Evolutionary conservation across 2,329 filamentous ascomycete species (phyloP).

Genomic region (Aspergillus aculeatus): DNA sequence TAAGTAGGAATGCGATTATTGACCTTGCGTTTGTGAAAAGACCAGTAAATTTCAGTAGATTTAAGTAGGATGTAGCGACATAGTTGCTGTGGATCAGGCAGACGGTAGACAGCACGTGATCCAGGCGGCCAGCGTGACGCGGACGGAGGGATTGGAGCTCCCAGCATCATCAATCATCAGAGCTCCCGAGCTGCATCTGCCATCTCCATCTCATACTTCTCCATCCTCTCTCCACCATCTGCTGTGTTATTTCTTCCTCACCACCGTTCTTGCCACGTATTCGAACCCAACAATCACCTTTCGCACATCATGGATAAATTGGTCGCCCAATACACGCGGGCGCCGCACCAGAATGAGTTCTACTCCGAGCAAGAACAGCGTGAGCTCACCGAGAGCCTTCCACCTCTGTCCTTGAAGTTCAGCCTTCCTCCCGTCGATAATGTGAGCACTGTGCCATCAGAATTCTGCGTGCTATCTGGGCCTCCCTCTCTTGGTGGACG

Average conservation of each 20-base stretch:
- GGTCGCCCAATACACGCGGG: slow-evolving; percentile 85
- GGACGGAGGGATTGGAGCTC: slow-evolving; percentile 19
- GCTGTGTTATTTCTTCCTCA: neutral
- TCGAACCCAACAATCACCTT: slow-evolving; percentile 24
- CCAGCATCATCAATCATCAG: slow-evolving; percentile 15
- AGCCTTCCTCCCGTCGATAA: slow-evolving; percentile 89
- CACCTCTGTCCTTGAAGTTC: slow-evolving; percentile 86
- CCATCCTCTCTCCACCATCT: slow-evolving; percentile 9
- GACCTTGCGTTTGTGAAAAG: neutral
- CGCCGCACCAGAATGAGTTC: slow-evolving; percentile 70
- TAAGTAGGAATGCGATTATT: neutral
- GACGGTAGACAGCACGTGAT: slow-evolving; percentile 5
- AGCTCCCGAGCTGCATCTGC: slow-evolving; percentile 16
- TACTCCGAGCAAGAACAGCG: slow-evolving; percentile 71
- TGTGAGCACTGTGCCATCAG: slow-evolving; percentile 53
- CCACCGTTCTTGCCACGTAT: neutral
- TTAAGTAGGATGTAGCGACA: neutral
- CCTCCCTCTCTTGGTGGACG: neutral
- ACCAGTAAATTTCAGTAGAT: neutral
- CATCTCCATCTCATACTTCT: slow-evolving; percentile 9
- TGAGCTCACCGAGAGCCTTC: slow-evolving; percentile 68
- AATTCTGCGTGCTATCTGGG: neutral
- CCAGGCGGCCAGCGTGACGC: slow-evolving; percentile 17
- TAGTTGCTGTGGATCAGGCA: no score
- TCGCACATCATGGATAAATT: slow-evolving; percentile 75